Percentiles rank a stretch among this genome's conserved stretches.
phyloP scores from a whole-genome alignment of 768 basidiomycete species.

The Hericium coralloides region DNA sequence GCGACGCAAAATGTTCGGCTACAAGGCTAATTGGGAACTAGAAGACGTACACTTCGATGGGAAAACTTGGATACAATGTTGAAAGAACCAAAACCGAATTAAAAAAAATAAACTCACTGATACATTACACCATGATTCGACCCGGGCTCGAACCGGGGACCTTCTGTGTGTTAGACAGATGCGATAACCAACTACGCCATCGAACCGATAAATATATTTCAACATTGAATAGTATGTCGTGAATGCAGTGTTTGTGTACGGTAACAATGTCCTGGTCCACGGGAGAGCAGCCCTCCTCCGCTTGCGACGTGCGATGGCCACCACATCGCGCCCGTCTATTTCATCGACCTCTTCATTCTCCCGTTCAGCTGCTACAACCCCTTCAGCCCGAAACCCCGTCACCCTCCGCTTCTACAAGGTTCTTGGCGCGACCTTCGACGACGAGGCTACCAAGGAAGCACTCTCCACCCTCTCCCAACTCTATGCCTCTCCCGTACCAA shows the following conservation, averaged over 20 bases:
- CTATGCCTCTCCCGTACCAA: slow-evolving; percentile 35
- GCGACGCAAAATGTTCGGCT: too few relatives aligned
- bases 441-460: slow-evolving; percentile 70
- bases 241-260: too few relatives aligned
- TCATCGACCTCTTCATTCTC: too few relatives aligned
- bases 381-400: slow-evolving; percentile 54
- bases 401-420: slow-evolving; percentile 89
- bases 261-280: neutral
- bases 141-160: slow-evolving; percentile 51
- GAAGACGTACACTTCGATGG: too few relatives aligned
- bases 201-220: slow-evolving; percentile 1
- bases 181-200: slow-evolving; percentile 42
- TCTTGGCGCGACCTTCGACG: slow-evolving; percentile 71
- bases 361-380: slow-evolving; percentile 10
- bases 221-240: too few relatives aligned
- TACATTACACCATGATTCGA: slow-evolving; percentile 5
- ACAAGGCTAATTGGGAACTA: too few relatives aligned
- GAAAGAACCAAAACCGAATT: too few relatives aligned
- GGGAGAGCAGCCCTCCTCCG: neutral
- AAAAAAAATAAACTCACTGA: neutral
- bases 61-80: too few relatives aligned
- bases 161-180: slow-evolving; percentile 31
- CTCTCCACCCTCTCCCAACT: slow-evolving; percentile 75
- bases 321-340: neutral
- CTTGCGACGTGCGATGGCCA: neutral